Percentiles rank a stretch among this genome's conserved stretches.
These are phyloP conservation scores for Pythium sukuiense DNA, from an alignment of 352 stramenopile genomes.

Conservation along the genomic window DNA sequence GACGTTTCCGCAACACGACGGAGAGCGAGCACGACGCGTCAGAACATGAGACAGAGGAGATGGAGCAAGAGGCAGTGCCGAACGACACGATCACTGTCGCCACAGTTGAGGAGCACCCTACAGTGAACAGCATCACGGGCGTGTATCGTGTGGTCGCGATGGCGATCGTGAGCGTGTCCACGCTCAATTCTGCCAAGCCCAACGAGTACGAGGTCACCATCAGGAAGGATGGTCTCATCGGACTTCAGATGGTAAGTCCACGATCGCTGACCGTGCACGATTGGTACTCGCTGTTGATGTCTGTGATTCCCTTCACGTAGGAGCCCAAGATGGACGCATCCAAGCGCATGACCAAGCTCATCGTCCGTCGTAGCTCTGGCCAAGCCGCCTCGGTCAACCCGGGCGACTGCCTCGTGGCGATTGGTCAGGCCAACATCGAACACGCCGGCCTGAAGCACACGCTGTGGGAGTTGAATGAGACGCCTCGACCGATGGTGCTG, in stretches of 20 bases:
- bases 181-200: slow-evolving; percentile 62
- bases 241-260: slow-evolving; percentile 55
- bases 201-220: slow-evolving; percentile 86
- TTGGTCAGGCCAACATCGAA: slow-evolving; percentile 83
- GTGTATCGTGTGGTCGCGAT: slow-evolving; percentile 83
- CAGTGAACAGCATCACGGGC: slow-evolving; percentile 77
- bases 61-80: slow-evolving; percentile 49
- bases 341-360: slow-evolving; percentile 64
- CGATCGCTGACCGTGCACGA: not conserved
- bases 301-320: slow-evolving; percentile 15
- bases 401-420: slow-evolving; percentile 79
- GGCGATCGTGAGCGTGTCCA: slow-evolving; percentile 80
- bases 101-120: slow-evolving; percentile 66
- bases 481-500: slow-evolving; percentile 67
- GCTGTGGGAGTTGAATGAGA: slow-evolving; percentile 81
- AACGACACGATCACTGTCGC: slow-evolving; percentile 73
- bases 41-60: slow-evolving; percentile 46
- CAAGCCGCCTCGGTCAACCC: slow-evolving; percentile 75
- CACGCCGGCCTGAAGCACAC: slow-evolving; percentile 85
- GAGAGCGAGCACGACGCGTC: slow-evolving; percentile 39
- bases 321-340: slow-evolving; percentile 41
- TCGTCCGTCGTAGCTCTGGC: slow-evolving; percentile 71
- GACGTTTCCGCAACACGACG: slow-evolving; percentile 38
- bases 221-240: slow-evolving; percentile 52
- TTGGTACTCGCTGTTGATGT: slow-evolving; percentile 7